Evolutionary conservation across 306 rosid species (phyloP).

Genomic region (Cucurbita pepo): DNA sequence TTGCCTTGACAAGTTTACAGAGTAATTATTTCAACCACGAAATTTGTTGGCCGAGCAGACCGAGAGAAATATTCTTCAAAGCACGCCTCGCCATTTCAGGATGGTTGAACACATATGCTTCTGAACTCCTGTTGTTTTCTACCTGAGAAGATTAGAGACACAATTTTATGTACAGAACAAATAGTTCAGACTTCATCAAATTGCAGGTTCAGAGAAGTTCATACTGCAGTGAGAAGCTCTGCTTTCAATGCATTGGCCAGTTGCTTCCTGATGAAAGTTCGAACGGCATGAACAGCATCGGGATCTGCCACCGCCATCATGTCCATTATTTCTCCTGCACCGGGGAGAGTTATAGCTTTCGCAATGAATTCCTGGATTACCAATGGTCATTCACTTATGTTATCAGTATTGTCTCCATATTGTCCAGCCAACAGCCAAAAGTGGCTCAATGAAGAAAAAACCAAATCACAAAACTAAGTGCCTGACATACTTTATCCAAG

Average conservation of each 20-base stretch:
- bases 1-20: slow-evolving; percentile 6
- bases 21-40: not conserved
- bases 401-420: not conserved
- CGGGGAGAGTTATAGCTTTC: slow-evolving; percentile 88
- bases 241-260: slow-evolving; percentile 65
- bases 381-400: slow-evolving; percentile 9
- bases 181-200: not conserved
- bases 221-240: slow-evolving; percentile 57
- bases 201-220: slow-evolving; percentile 15
- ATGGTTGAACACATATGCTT: slow-evolving; percentile 56
- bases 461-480: not conserved
- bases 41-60: slow-evolving; percentile 21
- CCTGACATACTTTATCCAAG: slow-evolving; percentile 61
- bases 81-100: slow-evolving; percentile 77
- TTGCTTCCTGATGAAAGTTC: slow-evolving; percentile 71
- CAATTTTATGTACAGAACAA: not conserved
- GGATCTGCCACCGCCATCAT: slow-evolving; percentile 97
- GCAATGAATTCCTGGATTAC: slow-evolving; percentile 72
- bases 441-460: not conserved
- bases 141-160: slow-evolving; percentile 35
- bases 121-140: slow-evolving; percentile 53
- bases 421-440: not conserved
- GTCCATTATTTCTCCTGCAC: slow-evolving; percentile 98
- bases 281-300: slow-evolving; percentile 84
- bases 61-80: slow-evolving; percentile 77